Conservation (phyloP, 179 eudicot genomes). For the Actinidia polygama region DNA sequence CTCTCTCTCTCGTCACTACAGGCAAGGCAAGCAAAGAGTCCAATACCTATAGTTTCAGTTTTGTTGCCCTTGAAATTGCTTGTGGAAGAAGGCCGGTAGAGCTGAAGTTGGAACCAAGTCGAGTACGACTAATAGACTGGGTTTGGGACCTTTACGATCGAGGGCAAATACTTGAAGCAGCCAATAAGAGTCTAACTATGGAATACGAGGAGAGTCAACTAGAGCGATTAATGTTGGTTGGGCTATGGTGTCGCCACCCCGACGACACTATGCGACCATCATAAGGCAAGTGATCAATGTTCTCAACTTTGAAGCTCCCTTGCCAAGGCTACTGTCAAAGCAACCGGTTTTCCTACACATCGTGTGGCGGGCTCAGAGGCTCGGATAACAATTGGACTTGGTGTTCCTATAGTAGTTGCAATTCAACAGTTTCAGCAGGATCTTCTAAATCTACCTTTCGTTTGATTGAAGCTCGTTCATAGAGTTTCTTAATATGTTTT, state of each 20-base stretch:
- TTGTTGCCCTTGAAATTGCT: conserved; percentile 34
- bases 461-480: not conserved
- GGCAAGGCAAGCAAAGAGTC: conserved; percentile 39
- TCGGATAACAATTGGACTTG: not conserved
- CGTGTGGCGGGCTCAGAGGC: not conserved
- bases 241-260: conserved; percentile 35
- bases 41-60: conserved; percentile 27
- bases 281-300: conserved; percentile 33
- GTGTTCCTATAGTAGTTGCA: not conserved
- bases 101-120: not conserved
- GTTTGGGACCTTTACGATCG: conserved; percentile 36
- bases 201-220: conserved; percentile 22
- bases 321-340: conserved; percentile 19
- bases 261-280: conserved; percentile 22
- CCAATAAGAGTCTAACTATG: conserved; percentile 17
- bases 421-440: not conserved
- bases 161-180: conserved; percentile 25
- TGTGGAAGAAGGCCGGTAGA: conserved; percentile 33
- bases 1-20: no score
- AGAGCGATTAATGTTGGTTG: conserved; percentile 30
- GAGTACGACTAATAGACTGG: conserved; percentile 29
- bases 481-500: no score
- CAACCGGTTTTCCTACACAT: conserved; percentile 4
- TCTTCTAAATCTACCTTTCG: conserved; percentile 12
- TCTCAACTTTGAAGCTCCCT: conserved; percentile 29